phyloP scores from a whole-genome alignment of 495 filamentous ascomycete species.

The Amphirosellinia nigrospora region DNA sequence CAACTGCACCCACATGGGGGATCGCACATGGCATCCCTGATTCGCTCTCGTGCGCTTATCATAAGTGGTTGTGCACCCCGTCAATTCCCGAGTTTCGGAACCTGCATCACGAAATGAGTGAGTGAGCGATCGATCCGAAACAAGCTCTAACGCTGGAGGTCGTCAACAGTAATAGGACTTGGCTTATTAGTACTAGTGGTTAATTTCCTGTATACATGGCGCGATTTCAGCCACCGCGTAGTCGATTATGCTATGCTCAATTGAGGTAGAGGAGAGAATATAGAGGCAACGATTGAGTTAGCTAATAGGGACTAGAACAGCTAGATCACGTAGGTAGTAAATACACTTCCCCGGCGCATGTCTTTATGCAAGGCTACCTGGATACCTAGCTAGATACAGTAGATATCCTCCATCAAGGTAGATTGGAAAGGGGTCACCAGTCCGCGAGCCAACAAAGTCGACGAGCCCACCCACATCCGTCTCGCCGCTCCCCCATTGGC shows the following conservation, averaged over 20 bases:
- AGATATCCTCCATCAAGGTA: slow-evolving; percentile 1
- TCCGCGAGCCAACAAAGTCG: slow-evolving; percentile 3
- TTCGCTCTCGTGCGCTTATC: slow-evolving; percentile 10
- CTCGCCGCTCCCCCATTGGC: slow-evolving; percentile 6
- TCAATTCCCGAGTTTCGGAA: slow-evolving; percentile 9
- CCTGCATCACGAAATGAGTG: not conserved
- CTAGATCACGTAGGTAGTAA: too few relatives aligned
- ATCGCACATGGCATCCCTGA: not conserved
- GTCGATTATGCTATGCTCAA: not conserved
- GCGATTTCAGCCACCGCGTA: not conserved
- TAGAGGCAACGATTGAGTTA: not conserved
- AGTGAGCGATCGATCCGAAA: too few relatives aligned
- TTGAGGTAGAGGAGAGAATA: not conserved
- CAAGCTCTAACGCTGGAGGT: too few relatives aligned
- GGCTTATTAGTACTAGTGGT: not conserved
- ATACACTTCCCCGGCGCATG: not conserved
- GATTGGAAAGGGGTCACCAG: not conserved
- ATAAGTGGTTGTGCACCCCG: not conserved
- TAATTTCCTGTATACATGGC: not conserved
- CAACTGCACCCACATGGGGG: not conserved
- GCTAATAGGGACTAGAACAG: not conserved
- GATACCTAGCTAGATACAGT: too few relatives aligned
- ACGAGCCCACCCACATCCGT: slow-evolving; percentile 15
- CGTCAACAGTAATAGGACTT: not conserved
- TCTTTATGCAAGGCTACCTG: not conserved